A percentile compares a stretch with the other conserved stretches of the same genome.
Evolutionary conservation across 2,329 filamentous ascomycete genomes (phyloP).

Genomic region (Trichoderma sp.): DNA sequence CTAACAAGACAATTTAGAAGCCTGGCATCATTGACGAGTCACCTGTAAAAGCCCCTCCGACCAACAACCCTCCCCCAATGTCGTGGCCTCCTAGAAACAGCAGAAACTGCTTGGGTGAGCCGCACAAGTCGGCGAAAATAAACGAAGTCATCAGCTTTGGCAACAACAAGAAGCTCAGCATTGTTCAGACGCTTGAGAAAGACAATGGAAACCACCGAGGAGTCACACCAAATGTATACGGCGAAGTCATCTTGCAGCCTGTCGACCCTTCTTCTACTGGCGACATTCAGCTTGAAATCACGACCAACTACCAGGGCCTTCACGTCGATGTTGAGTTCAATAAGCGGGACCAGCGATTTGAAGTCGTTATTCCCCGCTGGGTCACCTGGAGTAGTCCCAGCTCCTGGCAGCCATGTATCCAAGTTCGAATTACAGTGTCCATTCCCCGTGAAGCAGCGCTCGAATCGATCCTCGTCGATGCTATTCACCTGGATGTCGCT

Average conservation of each 20-base stretch:
- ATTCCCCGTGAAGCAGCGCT: slow-evolving; percentile 42
- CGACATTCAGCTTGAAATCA: slow-evolving; percentile 43
- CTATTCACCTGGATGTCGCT: slow-evolving; percentile 40
- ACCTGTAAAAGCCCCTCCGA: slow-evolving; percentile 24
- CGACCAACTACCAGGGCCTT: slow-evolving; percentile 45
- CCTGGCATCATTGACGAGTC: slow-evolving; percentile 25
- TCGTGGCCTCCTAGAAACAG: slow-evolving; percentile 27
- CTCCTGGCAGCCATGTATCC: slow-evolving; percentile 42
- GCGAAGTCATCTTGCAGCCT: slow-evolving; percentile 46
- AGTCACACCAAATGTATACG: slow-evolving; percentile 39
- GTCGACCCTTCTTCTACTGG: slow-evolving; percentile 33
- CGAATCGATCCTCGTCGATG: slow-evolving; percentile 35
- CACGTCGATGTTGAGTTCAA: slow-evolving; percentile 34
- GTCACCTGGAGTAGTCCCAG: slow-evolving; percentile 33
- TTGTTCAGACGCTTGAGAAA: slow-evolving; percentile 39
- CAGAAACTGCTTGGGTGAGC: slow-evolving; percentile 28
- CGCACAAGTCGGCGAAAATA: slow-evolving; percentile 22
- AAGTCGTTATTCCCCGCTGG: slow-evolving; percentile 38
- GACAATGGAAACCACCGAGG: slow-evolving; percentile 22
- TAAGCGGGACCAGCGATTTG: slow-evolving; percentile 37
- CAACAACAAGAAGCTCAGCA: slow-evolving; percentile 34
- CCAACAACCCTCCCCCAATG: slow-evolving; percentile 24
- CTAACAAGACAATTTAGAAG: slow-evolving; percentile 19
- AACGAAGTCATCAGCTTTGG: slow-evolving; percentile 35
- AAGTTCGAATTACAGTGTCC: slow-evolving; percentile 47